Base-by-base conservation (phyloP, 2,329 filamentous ascomycete genomes). In the Didymella glomerata region DNA sequence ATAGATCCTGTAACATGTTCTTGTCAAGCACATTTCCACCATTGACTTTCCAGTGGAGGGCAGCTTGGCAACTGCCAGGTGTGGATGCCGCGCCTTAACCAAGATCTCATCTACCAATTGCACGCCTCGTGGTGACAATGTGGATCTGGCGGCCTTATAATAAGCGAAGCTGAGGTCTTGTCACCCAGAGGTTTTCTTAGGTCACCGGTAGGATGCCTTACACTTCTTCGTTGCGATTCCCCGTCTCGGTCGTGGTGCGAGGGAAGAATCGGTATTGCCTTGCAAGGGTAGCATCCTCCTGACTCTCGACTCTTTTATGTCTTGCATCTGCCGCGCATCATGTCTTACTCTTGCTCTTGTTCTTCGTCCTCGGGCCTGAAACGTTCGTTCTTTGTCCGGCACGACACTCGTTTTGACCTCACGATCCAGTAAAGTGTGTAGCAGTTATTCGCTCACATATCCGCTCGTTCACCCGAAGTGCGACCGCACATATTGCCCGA, bases 131-230 rank as follows among this genome's bases (percentile, higher is more conserved):
- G 32, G 14, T 11, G 25, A 48, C 40, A 46, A 50, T 59, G 46
- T 54, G 55, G 54, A 45, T 32, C 30, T 18, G 41, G 24, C 30
- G 38, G 44, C 38, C 32, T 22, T 30, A 38, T 30, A n/a, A 25
- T 24, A 49, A 47, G 46, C 50, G 46, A 59, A 46, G 55, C 49
- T 42, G 47, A 25, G 16, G 27, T 52, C 36, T 48, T 50, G 30
- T 50, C 46, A 47, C 4, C 30, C 45, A 59, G 30, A 34, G 56
- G 40, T 50, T 27, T 27, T 49, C 46, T 42, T 14, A 42, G 56
- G 13, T 50, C 30, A 54, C 56, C 34, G 49, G 41, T 52, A 32
- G 46, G 46, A 45, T 45, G 56, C 56, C 50, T 59, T 46, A 50
- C 56, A 59, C 30, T 27, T 34, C 40, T 45, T 41, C n/a, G 22